These are phyloP conservation scores for Saraca asoca DNA, from an alignment of 331 rosid genomes.

Conservation along the genomic window DNA sequence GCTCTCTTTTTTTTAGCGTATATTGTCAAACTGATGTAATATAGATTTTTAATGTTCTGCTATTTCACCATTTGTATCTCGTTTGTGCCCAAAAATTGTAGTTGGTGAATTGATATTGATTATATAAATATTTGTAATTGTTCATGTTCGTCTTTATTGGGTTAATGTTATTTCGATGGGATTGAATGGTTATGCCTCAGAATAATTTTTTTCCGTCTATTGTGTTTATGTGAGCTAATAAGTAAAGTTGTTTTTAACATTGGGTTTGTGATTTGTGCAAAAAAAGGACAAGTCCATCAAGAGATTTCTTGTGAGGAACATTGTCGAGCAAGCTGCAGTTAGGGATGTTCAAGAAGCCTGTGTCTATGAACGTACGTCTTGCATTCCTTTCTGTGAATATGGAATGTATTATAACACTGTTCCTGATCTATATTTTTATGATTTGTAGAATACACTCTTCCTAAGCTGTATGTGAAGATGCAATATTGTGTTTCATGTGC, in stretches of 20 bases:
- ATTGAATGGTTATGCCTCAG: not conserved
- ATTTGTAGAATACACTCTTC: conserved; percentile 75
- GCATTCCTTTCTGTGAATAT: not conserved
- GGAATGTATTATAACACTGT: not conserved
- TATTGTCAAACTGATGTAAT: not conserved
- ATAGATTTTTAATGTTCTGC: not conserved
- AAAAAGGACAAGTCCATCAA: conserved; percentile 80
- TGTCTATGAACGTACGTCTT: conserved; percentile 68
- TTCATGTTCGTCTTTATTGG: not conserved
- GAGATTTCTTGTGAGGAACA: conserved; percentile 91
- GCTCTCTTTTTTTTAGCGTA: not conserved
- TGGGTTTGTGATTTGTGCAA: not conserved
- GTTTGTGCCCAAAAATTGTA: not conserved
- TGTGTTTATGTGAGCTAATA: not conserved
- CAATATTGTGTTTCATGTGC: conserved; percentile 97
- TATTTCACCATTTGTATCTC: not conserved
- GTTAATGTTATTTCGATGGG: not conserved
- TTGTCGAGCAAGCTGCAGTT: conserved; percentile 96
- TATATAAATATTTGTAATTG: too few species aligned
- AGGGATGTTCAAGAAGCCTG: conserved; percentile 98
- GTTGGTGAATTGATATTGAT: too few species aligned
- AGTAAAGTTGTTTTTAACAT: not conserved
- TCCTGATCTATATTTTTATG: not conserved
- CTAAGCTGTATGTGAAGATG: conserved; percentile 95
- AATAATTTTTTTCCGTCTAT: not conserved